phyloP scores from a whole-genome alignment of 75 land plant species.

The Selaginella moellendorffii region DNA sequence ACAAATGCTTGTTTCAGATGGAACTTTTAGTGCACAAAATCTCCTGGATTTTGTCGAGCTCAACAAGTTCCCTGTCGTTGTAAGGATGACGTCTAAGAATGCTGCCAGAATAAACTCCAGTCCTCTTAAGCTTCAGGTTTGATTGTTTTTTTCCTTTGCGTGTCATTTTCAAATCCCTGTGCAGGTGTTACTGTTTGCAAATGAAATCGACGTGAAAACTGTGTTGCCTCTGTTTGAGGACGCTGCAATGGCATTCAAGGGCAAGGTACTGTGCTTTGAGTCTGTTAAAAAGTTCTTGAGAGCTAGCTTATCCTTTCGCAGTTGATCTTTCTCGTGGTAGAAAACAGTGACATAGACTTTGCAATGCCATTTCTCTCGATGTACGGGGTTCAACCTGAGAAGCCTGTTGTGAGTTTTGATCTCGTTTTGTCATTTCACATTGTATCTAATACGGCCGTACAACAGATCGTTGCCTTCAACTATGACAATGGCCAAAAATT shows the following conservation, averaged over 20 bases:
- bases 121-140: slow-evolving; percentile 64
- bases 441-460: neutral
- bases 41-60: slow-evolving; percentile 53
- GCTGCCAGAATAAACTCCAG: slow-evolving; percentile 44
- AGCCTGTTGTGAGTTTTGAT: slow-evolving; percentile 42
- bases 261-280: slow-evolving; percentile 50
- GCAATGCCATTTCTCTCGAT: slow-evolving; percentile 70
- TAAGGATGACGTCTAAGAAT: slow-evolving; percentile 41
- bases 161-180: neutral
- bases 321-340: slow-evolving; percentile 65
- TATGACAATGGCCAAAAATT: slow-evolving; percentile 52
- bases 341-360: slow-evolving; percentile 65
- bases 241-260: slow-evolving; percentile 48
- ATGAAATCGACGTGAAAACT: neutral
- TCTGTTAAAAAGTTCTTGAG: too few species aligned
- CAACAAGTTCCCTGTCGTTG: slow-evolving; percentile 73
- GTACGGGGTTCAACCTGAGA: slow-evolving; percentile 58
- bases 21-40: slow-evolving; percentile 19
- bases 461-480: slow-evolving; percentile 66
- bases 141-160: neutral
- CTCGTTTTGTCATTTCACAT: neutral
- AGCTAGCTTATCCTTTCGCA: too few species aligned
- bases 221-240: slow-evolving; percentile 35
- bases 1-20: slow-evolving; percentile 36
- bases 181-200: neutral